Conservation (phyloP, 768 basidiomycete species). For the Agaricus sinodeliciosus region DNA sequence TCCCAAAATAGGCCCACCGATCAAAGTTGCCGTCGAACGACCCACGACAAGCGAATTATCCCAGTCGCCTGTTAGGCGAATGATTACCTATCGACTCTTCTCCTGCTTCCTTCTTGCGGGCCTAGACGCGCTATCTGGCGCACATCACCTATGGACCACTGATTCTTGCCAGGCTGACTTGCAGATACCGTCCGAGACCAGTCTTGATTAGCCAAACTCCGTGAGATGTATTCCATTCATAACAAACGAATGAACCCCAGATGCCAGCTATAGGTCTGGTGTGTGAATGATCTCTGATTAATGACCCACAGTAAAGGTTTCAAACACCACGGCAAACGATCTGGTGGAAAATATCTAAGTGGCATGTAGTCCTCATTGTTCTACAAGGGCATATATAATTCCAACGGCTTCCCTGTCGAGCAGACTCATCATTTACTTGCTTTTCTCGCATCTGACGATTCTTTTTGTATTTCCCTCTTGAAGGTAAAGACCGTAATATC, state of each 20-base stretch:
- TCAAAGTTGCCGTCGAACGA: constrained; percentile 8
- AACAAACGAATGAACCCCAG: constrained; percentile 3
- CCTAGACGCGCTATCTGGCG: neutral
- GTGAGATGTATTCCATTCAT: constrained; percentile 1
- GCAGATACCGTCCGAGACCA: neutral
- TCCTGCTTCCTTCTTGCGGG: neutral
- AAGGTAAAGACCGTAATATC: neutral
- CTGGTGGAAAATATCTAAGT: neutral
- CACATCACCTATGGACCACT: neutral
- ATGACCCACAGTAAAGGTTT: constrained; percentile 7
- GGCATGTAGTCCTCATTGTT: constrained; percentile 12
- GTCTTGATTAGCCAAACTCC: neutral
- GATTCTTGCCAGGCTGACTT: neutral
- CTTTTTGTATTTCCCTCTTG: neutral
- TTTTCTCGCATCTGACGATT: neutral
- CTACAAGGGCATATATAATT: constrained; percentile 2
- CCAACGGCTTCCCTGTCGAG: neutral
- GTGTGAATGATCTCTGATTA: constrained; percentile 5
- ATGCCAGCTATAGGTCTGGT: constrained; percentile 3
- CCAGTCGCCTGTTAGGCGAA: constrained; percentile 3
- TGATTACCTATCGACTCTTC: constrained; percentile 2
- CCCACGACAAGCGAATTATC: constrained; percentile 6
- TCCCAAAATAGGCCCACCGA: neutral
- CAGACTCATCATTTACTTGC: constrained; percentile 1
- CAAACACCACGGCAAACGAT: neutral